Base-by-base conservation (phyloP, 1,139 yeast genomes). In the Yamadazyma atlantica region DNA sequence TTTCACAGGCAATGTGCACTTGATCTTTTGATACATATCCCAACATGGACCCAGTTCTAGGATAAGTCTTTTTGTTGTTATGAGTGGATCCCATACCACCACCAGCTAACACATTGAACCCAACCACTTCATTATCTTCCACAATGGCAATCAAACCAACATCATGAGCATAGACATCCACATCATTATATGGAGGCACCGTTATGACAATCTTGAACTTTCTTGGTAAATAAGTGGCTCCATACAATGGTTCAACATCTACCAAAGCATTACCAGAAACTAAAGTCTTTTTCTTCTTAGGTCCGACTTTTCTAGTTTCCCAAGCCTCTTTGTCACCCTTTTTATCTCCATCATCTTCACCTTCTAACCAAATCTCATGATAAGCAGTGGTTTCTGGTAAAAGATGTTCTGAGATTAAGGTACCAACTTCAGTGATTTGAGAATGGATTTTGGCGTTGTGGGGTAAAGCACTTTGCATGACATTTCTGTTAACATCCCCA, bases 51-150 rank as follows among this genome's bases (percentile, higher is more conserved):
- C 96, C 97, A 12, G 95, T 79, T 69, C 97, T 80, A 52, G 98
- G 98, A 57, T 92, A 92, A 0, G 98, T 92, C 75, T 90, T 92
- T 58, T 85, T 85, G 70, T 92, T 92, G 73, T 90, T 90, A 64
- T 92, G 98, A 24, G 97, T 92, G 29, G 95, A 78, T 54, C 97
- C 98, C 97, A 92, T 90, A 74, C 97, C 98, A 69, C 97, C 98
- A 62, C 97, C 98, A 46, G 84, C 96, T 45, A 85, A 75, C 36
- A 92, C 80, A 55, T 92, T 90, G 73, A 80, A 92, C 38, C 97
- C 98, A 37, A 63, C 64, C 42, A 73, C 80, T 35, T 74, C 73
- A 46, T 80, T 70, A 49, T 78, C 75, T 53, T 84, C 87, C 33
- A 88, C 82, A 58, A 92, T 89, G 24, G 97, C 89, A 60, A 92